These are phyloP conservation scores for Abelmoschus esculentus DNA, from an alignment of 345 rosid species.

Conservation along the genomic window DNA sequence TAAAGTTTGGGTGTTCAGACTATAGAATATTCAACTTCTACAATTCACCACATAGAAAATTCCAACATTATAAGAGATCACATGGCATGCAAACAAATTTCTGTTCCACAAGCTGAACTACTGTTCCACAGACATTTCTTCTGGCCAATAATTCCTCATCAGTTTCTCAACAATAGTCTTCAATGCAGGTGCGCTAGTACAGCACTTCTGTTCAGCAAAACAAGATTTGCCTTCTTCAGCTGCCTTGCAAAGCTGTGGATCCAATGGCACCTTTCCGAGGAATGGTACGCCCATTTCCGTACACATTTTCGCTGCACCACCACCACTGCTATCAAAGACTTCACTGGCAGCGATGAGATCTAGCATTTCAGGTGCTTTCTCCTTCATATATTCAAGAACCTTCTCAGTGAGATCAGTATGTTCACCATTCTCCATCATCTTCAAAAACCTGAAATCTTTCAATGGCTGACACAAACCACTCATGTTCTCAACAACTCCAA, in stretches of 20 bases:
- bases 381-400: constrained; percentile 39
- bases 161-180: constrained; percentile 51
- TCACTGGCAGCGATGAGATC: constrained; percentile 47
- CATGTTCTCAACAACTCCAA: constrained; percentile 95
- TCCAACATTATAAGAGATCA: neutral
- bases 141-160: constrained; percentile 22
- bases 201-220: constrained; percentile 59
- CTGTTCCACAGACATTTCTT: constrained; percentile 16
- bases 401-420: constrained; percentile 51
- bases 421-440: constrained; percentile 39
- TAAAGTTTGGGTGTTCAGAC: neutral
- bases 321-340: constrained; percentile 80
- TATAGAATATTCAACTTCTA: neutral
- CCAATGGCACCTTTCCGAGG: constrained; percentile 84
- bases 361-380: constrained; percentile 70
- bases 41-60: neutral
- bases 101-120: neutral
- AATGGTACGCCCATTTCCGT: constrained; percentile 74
- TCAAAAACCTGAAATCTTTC: constrained; percentile 56
- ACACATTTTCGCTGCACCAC: constrained; percentile 80
- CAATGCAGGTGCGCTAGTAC: constrained; percentile 57
- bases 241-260: constrained; percentile 93
- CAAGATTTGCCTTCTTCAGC: constrained; percentile 91
- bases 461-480: constrained; percentile 77
- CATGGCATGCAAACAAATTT: neutral